Evolutionary conservation across 2,329 filamentous ascomycete genomes (phyloP).

Genomic region (Cordyceps javanica): DNA sequence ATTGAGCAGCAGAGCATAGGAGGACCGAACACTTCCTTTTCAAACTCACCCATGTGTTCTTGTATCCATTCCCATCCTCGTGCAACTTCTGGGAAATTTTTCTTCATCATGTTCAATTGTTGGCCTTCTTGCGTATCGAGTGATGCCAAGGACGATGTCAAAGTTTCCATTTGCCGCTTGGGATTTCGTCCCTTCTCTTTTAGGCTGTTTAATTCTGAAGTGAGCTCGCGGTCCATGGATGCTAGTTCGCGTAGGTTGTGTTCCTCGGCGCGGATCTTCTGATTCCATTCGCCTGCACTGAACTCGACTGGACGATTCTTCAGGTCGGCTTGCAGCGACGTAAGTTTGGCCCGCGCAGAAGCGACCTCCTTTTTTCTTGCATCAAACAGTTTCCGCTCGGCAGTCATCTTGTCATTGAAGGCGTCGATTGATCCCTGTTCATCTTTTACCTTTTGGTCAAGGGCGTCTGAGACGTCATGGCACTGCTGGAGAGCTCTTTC

Average conservation of each 20-base stretch:
- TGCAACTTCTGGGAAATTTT: slow-evolving; percentile 55
- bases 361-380: slow-evolving; percentile 46
- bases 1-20: slow-evolving; percentile 75
- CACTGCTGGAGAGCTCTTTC: slow-evolving; percentile 46
- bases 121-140: slow-evolving; percentile 72
- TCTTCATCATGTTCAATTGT: slow-evolving; percentile 60
- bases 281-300: slow-evolving; percentile 64
- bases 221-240: slow-evolving; percentile 31
- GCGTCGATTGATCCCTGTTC: slow-evolving; percentile 36
- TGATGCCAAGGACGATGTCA: slow-evolving; percentile 45
- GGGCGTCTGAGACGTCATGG: slow-evolving; percentile 44
- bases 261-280: slow-evolving; percentile 60
- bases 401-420: slow-evolving; percentile 38
- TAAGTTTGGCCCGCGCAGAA: slow-evolving; percentile 51
- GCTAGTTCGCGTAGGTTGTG: slow-evolving; percentile 48
- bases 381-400: slow-evolving; percentile 43
- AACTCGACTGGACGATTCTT: slow-evolving; percentile 61
- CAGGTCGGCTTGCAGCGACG: slow-evolving; percentile 54
- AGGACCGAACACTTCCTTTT: slow-evolving; percentile 73
- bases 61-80: slow-evolving; percentile 79
- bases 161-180: slow-evolving; percentile 29
- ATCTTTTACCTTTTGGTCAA: slow-evolving; percentile 32
- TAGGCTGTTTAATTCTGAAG: slow-evolving; percentile 35
- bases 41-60: slow-evolving; percentile 61
- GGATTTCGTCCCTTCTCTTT: slow-evolving; percentile 36